Conservation (phyloP, 352 stramenopile species). For the Pythium aristosporum region DNA sequence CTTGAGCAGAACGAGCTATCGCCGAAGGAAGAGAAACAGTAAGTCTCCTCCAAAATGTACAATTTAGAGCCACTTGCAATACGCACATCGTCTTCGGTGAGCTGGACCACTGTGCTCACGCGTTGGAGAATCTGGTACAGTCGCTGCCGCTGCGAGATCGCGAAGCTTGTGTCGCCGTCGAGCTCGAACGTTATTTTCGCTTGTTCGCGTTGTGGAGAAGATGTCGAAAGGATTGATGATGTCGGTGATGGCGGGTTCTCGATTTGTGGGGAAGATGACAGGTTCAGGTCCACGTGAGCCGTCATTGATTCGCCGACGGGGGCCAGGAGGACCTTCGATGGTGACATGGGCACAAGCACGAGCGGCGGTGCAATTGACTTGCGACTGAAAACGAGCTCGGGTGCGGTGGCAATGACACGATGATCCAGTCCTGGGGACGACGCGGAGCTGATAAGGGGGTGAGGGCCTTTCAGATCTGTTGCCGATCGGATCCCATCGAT, state of each 20-base stretch:
- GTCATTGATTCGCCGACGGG: background rate
- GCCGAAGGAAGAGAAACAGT: background rate
- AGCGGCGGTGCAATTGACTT: conserved; percentile 15
- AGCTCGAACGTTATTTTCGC: conserved; percentile 58
- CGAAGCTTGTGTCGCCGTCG: conserved; percentile 37
- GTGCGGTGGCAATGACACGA: conserved; percentile 3
- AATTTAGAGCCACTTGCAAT: background rate
- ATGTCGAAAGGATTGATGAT: conserved; percentile 16
- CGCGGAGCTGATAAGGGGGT: background rate
- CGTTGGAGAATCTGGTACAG: conserved; percentile 71
- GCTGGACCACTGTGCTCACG: conserved; percentile 38
- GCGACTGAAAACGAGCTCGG: conserved; percentile 4
- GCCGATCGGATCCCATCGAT: background rate
- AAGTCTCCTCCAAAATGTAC: background rate
- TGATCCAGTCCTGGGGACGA: background rate
- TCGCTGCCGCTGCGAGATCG: conserved; percentile 50
- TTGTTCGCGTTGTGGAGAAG: conserved; percentile 34
- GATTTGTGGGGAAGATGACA: background rate
- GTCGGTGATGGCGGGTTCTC: conserved; percentile 10
- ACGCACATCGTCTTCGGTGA: conserved; percentile 62
- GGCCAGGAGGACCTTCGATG: conserved; percentile 13
- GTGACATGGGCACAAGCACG: conserved; percentile 9
- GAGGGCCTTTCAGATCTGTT: background rate
- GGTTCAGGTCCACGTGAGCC: background rate
- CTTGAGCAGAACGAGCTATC: conserved; percentile 60